Evolutionary conservation across 352 stramenopile genomes (phyloP), one percentile per base, ranked within the genome.

Genomic region (Phytophthora sojae): DNA sequence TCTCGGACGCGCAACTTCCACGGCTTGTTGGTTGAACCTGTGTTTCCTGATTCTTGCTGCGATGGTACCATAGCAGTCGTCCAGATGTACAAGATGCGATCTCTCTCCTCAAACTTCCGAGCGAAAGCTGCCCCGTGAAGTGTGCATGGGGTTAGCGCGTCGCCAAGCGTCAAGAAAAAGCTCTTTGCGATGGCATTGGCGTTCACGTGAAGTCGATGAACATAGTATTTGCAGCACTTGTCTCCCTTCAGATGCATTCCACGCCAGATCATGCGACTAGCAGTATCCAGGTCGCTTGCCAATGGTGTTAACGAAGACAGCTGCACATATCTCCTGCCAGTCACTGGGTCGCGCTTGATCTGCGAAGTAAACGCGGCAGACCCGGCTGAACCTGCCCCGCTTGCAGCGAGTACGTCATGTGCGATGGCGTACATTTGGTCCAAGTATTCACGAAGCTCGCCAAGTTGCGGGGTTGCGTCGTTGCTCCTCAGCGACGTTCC

Each of bases 41-140:
- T 56, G 11, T 3, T 37, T 6, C 11, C 26, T 1, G 19, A 19
- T n/a, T 69, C 26, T 21, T 61, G 15, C 12, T 14, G 42, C 51
- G 67, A 29, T 23, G 67, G 67, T 17, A 73, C 60, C 44, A 69
- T 69, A 30, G 53, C n/a, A 9, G 53, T 60, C 23, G 67, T 65
- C 67, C 53, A 73, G 3, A 73, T 55, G 42, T 73, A 64, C 53
- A 73, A 55, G 25, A 73, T 73, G 26, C 60, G 67, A 15, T 65
- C 60, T 44, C 45, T 32, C 26, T 73, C 60, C 44, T 73, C 60
- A 29, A 65, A 51, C 50, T 69, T 69, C 6, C 60, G 60, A 21
- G 68, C 47, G 19, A 69, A 47, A 15, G 67, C 60, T 30, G 61
- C 67, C 2, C 53, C 60, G 9, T 73, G 67, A 23, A 73, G 32